Conservation (phyloP, 2,329 filamentous ascomycete species). For the Fusarium pseudograminearum region DNA sequence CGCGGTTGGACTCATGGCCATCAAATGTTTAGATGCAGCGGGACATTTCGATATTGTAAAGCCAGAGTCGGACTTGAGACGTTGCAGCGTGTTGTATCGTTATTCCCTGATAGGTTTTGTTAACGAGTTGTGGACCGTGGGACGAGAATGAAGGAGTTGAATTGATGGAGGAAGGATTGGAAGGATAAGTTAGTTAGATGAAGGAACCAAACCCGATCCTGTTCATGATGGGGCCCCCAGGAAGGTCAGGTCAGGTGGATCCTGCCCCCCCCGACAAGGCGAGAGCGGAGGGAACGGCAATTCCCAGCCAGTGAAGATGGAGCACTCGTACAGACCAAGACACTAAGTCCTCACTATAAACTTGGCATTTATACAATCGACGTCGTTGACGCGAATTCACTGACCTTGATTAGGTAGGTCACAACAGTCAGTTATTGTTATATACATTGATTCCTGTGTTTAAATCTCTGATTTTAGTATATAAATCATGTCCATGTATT, state of each 20-base stretch:
- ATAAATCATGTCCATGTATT: neutral
- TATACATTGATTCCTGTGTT: neutral
- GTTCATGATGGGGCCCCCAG: slow-evolving; percentile 14
- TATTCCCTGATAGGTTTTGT: neutral
- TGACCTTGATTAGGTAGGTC: neutral
- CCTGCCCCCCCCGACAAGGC: slow-evolving; percentile 14
- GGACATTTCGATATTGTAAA: slow-evolving; percentile 35
- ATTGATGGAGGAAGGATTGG: slow-evolving; percentile 9
- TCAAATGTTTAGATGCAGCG: slow-evolving; percentile 35
- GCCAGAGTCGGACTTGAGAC: slow-evolving; percentile 6
- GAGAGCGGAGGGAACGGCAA: slow-evolving; percentile 27
- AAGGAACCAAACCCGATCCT: slow-evolving; percentile 16
- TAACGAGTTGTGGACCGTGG: neutral
- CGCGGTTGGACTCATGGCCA: slow-evolving; percentile 29
- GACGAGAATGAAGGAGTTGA: neutral
- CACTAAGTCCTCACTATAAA: slow-evolving; percentile 17
- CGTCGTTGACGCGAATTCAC: neutral
- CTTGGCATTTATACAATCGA: slow-evolving; percentile 17
- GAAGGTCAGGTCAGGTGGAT: slow-evolving; percentile 5
- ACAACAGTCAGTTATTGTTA: neutral
- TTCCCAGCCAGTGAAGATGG: slow-evolving; percentile 28
- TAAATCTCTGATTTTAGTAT: too few species aligned
- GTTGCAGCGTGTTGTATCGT: slow-evolving; percentile 1
- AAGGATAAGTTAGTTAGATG: neutral
- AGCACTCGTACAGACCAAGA: slow-evolving; percentile 12